Percentiles rank a stretch among this genome's conserved stretches.
Evolutionary conservation across 2,329 filamentous ascomycete genomes (phyloP).

Genomic region (Neurospora crassa): DNA sequence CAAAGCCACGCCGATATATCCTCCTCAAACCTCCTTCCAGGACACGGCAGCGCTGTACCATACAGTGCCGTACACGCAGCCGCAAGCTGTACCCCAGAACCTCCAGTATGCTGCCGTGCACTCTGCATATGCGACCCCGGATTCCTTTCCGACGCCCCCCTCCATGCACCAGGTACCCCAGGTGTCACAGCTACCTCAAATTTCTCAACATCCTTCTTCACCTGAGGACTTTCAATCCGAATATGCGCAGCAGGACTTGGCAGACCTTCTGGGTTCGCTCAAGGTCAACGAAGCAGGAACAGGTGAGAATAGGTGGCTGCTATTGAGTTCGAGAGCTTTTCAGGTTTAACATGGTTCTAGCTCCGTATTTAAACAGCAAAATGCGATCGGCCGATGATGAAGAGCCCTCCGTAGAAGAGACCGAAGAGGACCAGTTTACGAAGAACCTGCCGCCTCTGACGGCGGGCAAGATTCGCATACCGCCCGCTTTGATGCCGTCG

Average conservation of each 20-base stretch:
- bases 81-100: constrained; percentile 33
- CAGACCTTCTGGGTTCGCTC: constrained; percentile 74
- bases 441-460: constrained; percentile 60
- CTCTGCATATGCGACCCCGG: constrained; percentile 37
- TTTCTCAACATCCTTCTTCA: constrained; percentile 29
- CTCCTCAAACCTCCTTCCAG: constrained; percentile 38
- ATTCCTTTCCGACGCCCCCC: constrained; percentile 45
- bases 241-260: constrained; percentile 63
- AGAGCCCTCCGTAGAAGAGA: constrained; percentile 56
- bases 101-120: constrained; percentile 46
- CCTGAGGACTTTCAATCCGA: constrained; percentile 49
- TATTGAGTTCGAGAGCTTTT: background rate
- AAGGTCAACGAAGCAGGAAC: constrained; percentile 82
- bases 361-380: constrained; percentile 73
- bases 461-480: constrained; percentile 71
- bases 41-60: constrained; percentile 36
- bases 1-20: constrained; percentile 38
- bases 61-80: constrained; percentile 36
- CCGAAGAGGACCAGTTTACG: constrained; percentile 49
- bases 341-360: constrained; percentile 30
- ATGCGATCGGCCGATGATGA: constrained; percentile 37
- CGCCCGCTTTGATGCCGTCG: constrained; percentile 84
- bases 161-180: constrained; percentile 15
- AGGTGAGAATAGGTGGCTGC: constrained; percentile 43
- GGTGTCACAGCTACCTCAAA: background rate